Percentiles rank a stretch among this genome's conserved stretches.
Conservation (phyloP, 495 filamentous ascomycete genomes). For the Rusavskia elegans region DNA sequence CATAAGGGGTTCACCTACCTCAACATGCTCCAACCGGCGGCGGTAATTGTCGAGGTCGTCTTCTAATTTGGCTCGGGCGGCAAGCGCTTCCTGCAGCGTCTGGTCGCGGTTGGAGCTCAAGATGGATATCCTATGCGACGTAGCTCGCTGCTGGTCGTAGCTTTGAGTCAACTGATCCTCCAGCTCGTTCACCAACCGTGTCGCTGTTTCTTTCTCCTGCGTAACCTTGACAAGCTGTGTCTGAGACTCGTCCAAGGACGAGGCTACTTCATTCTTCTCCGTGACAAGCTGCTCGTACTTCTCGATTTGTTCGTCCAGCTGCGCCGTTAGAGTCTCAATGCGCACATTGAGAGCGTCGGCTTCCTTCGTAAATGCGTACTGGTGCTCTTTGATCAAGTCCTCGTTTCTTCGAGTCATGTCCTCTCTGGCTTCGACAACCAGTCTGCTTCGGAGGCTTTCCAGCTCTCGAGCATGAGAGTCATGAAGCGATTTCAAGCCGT, state of each 20-base stretch:
- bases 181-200: conserved; percentile 80
- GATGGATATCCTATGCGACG: conserved; percentile 60
- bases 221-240: conserved; percentile 39
- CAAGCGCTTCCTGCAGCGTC: conserved; percentile 31
- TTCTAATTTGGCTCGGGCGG: conserved; percentile 28
- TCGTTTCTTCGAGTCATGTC: conserved; percentile 35
- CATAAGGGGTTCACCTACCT: conserved; percentile 17
- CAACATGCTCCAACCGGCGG: conserved; percentile 33
- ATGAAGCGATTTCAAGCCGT: conserved; percentile 34
- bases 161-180: conserved; percentile 93
- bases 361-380: conserved; percentile 17
- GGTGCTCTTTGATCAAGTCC: conserved; percentile 36
- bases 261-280: conserved; percentile 52
- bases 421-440: conserved; percentile 4
- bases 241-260: conserved; percentile 56
- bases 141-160: conserved; percentile 76
- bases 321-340: conserved; percentile 26
- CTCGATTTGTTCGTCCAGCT: conserved; percentile 33
- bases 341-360: conserved; percentile 19
- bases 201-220: conserved; percentile 65
- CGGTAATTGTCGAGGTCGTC: conserved; percentile 36
- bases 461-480: conserved; percentile 38
- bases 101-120: conserved; percentile 41
- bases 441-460: conserved; percentile 26
- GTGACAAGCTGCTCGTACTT: conserved; percentile 41